Evolutionary conservation across 169 alveolate species (phyloP), one percentile per base, ranked within the genome.

Genomic region (Eimeria maxima): DNA sequence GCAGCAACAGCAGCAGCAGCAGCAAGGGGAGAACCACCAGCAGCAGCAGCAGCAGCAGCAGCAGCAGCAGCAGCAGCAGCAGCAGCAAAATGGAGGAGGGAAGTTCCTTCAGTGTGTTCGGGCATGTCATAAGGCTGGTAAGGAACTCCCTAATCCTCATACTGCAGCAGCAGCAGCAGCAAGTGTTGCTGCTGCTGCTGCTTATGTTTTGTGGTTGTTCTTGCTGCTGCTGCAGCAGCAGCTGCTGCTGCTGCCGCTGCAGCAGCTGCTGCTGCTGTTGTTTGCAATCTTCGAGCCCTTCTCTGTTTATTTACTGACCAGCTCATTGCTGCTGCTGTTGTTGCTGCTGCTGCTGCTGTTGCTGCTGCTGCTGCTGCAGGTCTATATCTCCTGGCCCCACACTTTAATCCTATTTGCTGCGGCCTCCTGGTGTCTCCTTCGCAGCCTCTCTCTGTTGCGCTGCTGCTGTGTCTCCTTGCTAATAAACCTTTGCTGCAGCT

Each of bases 31-130:
- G 86, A 4, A 74, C 53, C 86, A 74, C 13, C 55, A 74, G 42
- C 55, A 74, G 86, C 76, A 67, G 38, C 86, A 27, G 45, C 86
- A 74, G 86, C 86, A 74, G n/a, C 86, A 74, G 86, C 55, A 74
- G 16, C 76, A 74, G 86, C 42, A 74, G 86, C 86, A 74, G 86
- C 55, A 74, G 29, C 55, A 74, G 86, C 76, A 67, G 76, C 76
- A 67, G 76, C 44, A 67, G 16, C 29, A 27, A 67, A 20, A 10
- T 4, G 76, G 76, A 67, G 44, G 76, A 27, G 76, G 76, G 76
- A 67, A 20, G 38, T 20, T 67, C 44, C 76, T 67, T 7, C 76
- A 67, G 38, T 67, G 76, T 20, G 76, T 50, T 50, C 6, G 76
- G 76, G 76, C 76, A 4, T 67, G 6, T 14, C 76, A 67, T 24